A percentile compares a stretch with the other conserved stretches of the same genome.
These are phyloP conservation scores for Stephania cephalantha DNA, from an alignment of 164 flowering plant species.

Conservation along the genomic window DNA sequence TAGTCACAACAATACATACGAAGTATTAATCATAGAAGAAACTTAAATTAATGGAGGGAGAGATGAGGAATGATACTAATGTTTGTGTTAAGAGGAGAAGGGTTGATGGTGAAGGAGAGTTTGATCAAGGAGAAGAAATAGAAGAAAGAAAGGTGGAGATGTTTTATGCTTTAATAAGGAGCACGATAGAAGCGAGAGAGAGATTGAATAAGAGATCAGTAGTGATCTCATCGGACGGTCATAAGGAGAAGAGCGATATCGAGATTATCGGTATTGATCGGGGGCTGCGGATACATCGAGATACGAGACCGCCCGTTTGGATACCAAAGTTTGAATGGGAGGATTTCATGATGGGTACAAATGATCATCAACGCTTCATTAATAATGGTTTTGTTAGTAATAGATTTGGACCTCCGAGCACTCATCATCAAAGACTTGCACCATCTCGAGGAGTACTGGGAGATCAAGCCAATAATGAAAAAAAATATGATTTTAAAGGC, in stretches of 20 bases:
- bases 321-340: conserved; percentile 6
- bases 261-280: neutral
- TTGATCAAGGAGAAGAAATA: neutral
- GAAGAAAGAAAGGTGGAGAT: conserved; percentile 9
- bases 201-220: neutral
- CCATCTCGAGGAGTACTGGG: neutral
- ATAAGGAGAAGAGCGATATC: neutral
- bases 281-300: neutral
- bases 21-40: too few species aligned
- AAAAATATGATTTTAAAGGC: neutral
- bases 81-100: neutral
- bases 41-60: neutral
- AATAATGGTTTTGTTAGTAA: neutral
- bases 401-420: neutral
- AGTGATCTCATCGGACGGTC: neutral
- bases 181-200: neutral
- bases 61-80: neutral
- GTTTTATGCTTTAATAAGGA: conserved; percentile 9
- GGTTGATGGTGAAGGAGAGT: neutral
- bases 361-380: neutral
- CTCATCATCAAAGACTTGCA: neutral
- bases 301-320: neutral
- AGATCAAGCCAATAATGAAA: neutral
- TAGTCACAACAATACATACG: too few species aligned
- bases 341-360: conserved; percentile 1